These are phyloP conservation scores for Dioscorea alata DNA, from an alignment of 106 monocot genomes.

Conservation along the genomic window DNA sequence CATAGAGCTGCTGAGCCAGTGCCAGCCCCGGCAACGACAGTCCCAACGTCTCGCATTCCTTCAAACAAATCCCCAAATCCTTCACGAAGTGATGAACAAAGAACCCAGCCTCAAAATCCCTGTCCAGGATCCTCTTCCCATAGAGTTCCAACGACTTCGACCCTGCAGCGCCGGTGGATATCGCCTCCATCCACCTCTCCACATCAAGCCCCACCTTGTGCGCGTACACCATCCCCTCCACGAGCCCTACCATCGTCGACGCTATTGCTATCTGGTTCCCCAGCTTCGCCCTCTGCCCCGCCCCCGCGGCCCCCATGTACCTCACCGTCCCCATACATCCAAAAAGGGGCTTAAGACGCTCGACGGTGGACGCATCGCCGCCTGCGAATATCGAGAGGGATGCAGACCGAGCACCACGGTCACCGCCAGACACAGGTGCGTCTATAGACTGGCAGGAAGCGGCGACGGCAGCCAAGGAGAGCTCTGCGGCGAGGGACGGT, in stretches of 20 bases:
- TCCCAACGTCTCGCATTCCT: slow-evolving; percentile 82
- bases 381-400: slow-evolving; percentile 81
- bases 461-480: slow-evolving; percentile 30
- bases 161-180: slow-evolving; percentile 71
- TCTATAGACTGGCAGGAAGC: slow-evolving; percentile 41
- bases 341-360: slow-evolving; percentile 49
- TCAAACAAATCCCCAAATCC: slow-evolving; percentile 91
- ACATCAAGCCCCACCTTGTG: slow-evolving; percentile 84
- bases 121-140: slow-evolving; percentile 74
- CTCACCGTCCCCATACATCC: slow-evolving; percentile 52
- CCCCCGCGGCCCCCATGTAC: slow-evolving; percentile 89
- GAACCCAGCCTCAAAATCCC: slow-evolving; percentile 87
- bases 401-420: slow-evolving; percentile 65
- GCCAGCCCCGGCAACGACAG: slow-evolving; percentile 78
- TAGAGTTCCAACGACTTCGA: slow-evolving; percentile 74
- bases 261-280: slow-evolving; percentile 93
- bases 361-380: slow-evolving; percentile 43
- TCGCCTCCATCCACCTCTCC: slow-evolving; percentile 66
- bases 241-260: slow-evolving; percentile 85
- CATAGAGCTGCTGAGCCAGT: slow-evolving; percentile 80
- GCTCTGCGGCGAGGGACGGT: slow-evolving; percentile 76
- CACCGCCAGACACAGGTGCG: slow-evolving; percentile 93
- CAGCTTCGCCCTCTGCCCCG: slow-evolving; percentile 76
- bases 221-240: slow-evolving; percentile 86
- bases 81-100: slow-evolving; percentile 91